Percentiles rank a stretch among this genome's conserved stretches.
Conservation (phyloP, 345 rosid species). For the Camelina sativa region DNA sequence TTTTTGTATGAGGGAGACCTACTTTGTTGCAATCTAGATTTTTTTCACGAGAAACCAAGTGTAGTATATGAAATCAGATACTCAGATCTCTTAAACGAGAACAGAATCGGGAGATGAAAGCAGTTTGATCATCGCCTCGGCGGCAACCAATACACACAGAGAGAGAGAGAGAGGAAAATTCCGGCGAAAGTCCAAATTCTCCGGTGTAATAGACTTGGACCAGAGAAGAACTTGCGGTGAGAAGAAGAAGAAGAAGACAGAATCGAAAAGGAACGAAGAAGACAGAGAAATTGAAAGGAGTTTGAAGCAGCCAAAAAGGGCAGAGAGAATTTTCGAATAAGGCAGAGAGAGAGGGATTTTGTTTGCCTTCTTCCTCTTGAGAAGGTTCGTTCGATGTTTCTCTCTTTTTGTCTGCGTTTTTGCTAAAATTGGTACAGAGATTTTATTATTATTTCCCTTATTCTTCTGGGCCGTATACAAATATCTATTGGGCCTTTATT, state of each 20-base stretch:
- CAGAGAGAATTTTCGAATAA: conserved; percentile 33
- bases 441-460: background rate
- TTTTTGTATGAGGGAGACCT: conserved; percentile 16
- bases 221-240: conserved; percentile 12
- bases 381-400: conserved; percentile 24
- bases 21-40: conserved; percentile 25
- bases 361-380: background rate
- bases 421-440: background rate
- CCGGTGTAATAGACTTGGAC: background rate
- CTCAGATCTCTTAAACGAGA: conserved; percentile 38
- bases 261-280: background rate
- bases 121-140: conserved; percentile 40
- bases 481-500: background rate
- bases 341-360: background rate
- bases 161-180: background rate
- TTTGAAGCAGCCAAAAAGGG: background rate
- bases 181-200: conserved; percentile 13
- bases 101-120: conserved; percentile 17
- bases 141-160: conserved; percentile 1
- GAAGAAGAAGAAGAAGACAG: background rate
- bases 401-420: conserved; percentile 10
- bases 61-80: background rate
- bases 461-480: background rate
- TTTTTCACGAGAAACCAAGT: conserved; percentile 23
- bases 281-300: conserved; percentile 14